Evolutionary conservation across 1,284 basidiomycete genomes (phyloP), one percentile per base, ranked within the genome.

Genomic region (Phellopilus nigrolimitatus): DNA sequence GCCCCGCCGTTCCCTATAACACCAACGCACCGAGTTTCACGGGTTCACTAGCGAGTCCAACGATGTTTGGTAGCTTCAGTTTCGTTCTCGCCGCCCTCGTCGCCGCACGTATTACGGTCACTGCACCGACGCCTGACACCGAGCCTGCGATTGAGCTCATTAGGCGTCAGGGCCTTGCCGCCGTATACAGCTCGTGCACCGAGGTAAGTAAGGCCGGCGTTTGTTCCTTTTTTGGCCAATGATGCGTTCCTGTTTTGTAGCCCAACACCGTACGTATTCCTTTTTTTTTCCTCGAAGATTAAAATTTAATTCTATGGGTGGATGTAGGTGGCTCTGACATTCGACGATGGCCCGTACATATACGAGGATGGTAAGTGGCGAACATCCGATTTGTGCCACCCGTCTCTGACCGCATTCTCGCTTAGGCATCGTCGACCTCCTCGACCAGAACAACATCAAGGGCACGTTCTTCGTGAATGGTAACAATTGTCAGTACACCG

Each of bases 391-490:
- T 40, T 43, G 22, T 27, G 12, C 12, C 30, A 22, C 33, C 24
- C 28, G 24, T 51, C 4, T 5, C 21, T 27, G 7, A 21, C 17
- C 34, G 8, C 28, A 24, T 33, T 7, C 21, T 22, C 15, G n/a
- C 21, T 4, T 15, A 55, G 60, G 62, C 34, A 59, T 66, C 25
- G 56, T 49, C 46, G 57, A 61, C 19, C 46, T 49, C 4, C 55
- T 66, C 27, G 57, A 51, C 25, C 58, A 41, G 2, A 49, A 56
- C 25, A 64, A 66, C 31, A 71, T 66, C 9, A 72, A 65, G 28
- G 71, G 68, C 9, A 74, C 72, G 0, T 74, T 74, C 56, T 74
- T 74, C 59, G 69, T 72, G 9, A 55, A 55, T 24, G 54, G 49
- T 8, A 47, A 52, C 39, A 55, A 51, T 27, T 52, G 54, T 56